These are phyloP conservation scores for Symbiotaphrina buchneri DNA, from an alignment of 495 filamentous ascomycete genomes.

Conservation along the genomic window DNA sequence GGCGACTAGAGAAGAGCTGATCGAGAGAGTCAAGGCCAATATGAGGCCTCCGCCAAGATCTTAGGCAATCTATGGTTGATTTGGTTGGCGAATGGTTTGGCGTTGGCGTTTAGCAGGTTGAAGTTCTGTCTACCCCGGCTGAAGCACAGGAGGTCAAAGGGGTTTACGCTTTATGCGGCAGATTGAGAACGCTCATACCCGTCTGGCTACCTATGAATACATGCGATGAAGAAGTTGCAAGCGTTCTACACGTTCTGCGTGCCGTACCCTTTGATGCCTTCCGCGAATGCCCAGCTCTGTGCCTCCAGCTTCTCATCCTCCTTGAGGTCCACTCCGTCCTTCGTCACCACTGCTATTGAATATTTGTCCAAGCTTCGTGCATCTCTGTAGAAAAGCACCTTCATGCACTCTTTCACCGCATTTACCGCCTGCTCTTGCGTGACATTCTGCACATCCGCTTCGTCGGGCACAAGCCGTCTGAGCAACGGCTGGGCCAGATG, in stretches of 20 bases:
- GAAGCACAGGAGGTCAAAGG: too few species aligned
- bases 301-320: slow-evolving; percentile 53
- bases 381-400: slow-evolving; percentile 94
- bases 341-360: slow-evolving; percentile 71
- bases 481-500: slow-evolving; percentile 85
- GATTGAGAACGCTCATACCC: too few species aligned
- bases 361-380: slow-evolving; percentile 81
- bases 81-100: too few species aligned
- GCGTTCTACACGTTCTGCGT: slow-evolving; percentile 39
- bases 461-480: slow-evolving; percentile 59
- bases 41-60: slow-evolving; percentile 23
- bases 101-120: too few species aligned
- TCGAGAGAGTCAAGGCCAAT: slow-evolving; percentile 65
- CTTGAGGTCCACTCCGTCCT: slow-evolving; percentile 63
- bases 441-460: slow-evolving; percentile 43
- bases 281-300: slow-evolving; percentile 96
- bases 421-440: slow-evolving; percentile 59
- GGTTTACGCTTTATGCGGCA: too few species aligned
- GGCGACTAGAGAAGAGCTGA: slow-evolving; percentile 50
- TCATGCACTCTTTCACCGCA: slow-evolving; percentile 78
- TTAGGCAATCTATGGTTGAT: slow-evolving; percentile 1
- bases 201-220: too few species aligned
- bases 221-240: slow-evolving; percentile 12
- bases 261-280: slow-evolving; percentile 60
- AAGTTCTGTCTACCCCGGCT: too few species aligned